Base-by-base conservation (phyloP, 306 rosid genomes). In the Trichosanthes cucumerina region DNA sequence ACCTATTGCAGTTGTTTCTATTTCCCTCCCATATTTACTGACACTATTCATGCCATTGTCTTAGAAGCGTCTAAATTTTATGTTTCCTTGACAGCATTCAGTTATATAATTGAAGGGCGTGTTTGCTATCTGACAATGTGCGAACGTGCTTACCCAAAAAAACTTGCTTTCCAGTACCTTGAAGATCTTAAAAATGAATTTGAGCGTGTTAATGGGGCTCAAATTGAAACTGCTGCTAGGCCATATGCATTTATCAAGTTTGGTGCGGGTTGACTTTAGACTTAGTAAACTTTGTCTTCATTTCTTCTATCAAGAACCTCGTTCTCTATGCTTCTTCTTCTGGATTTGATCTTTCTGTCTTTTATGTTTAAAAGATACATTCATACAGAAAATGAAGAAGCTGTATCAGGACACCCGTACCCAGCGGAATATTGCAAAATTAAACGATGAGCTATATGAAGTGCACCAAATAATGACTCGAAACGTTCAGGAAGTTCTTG, bases 381-480 rank as follows among this genome's bases (percentile, higher is more conserved):
- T 92, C 88, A 93, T 93, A 77, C 94, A 90, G 88, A 93, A 90
- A 89, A 93, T 93, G 34, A 92, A 92, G 96, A 93, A 93, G 82
- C 83, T 93, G 80, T 93, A 93, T 90, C 97, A 93, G 88, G 98
- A 93, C 83, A 91, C 97, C 64, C 97, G 81, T 75, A 92, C 97
- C 49, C 98, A 91, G 85, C 91, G 98, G 71, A 93, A 93, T 86
- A 90, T 93, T 87, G 87, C 97, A 19, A 93, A 93, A 83, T 85
- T 93, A 90, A 93, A 92, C 75, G 98, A 93, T 85, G 98, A 93
- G 81, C 97, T 93, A 31, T 93, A 91, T 84, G 98, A 93, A 87
- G 98, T 93, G 84, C 98, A 93, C 84, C 98, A 92, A 85, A 90
- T 93, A 82, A 92, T 93, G 97, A 93, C 98, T 64, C 96, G 98